A percentile compares a stretch with the other conserved stretches of the same genome.
Conservation (phyloP, 2,329 filamentous ascomycete genomes). For the Lecanicillium sp. region DNA sequence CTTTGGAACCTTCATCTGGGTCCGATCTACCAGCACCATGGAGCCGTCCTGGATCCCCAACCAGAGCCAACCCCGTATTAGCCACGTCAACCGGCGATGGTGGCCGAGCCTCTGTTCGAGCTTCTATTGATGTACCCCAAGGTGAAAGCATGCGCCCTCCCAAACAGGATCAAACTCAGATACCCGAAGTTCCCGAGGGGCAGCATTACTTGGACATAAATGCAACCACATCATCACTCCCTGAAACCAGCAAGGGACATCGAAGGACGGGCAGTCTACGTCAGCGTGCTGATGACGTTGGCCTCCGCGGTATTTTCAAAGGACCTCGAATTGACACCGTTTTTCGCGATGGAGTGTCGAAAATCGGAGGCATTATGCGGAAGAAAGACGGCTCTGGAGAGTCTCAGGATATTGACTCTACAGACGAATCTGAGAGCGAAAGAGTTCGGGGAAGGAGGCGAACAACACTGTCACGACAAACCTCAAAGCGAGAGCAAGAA, state of each 20-base stretch:
- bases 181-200: background rate
- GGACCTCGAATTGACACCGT: slow-evolving; percentile 66
- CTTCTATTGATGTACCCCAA: too few relatives aligned
- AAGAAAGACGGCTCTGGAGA: slow-evolving; percentile 37
- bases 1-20: slow-evolving; percentile 50
- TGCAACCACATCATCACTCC: slow-evolving; percentile 27
- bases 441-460: slow-evolving; percentile 29
- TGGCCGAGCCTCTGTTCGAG: too few relatives aligned
- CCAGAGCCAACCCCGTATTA: slow-evolving; percentile 24
- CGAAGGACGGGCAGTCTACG: slow-evolving; percentile 42
- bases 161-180: too few relatives aligned
- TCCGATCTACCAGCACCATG: slow-evolving; percentile 55
- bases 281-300: slow-evolving; percentile 26
- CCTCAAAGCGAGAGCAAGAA: slow-evolving; percentile 18
- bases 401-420: slow-evolving; percentile 30
- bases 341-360: slow-evolving; percentile 52
- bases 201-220: slow-evolving; percentile 17
- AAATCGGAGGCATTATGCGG: slow-evolving; percentile 50
- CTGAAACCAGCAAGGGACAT: slow-evolving; percentile 41
- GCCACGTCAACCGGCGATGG: too few relatives aligned
- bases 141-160: too few relatives aligned
- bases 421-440: slow-evolving; percentile 43
- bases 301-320: slow-evolving; percentile 65
- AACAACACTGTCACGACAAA: slow-evolving; percentile 25
- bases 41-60: slow-evolving; percentile 58